Base-by-base conservation (phyloP, 2,329 filamentous ascomycete genomes). In the Calonectria crousiana region DNA sequence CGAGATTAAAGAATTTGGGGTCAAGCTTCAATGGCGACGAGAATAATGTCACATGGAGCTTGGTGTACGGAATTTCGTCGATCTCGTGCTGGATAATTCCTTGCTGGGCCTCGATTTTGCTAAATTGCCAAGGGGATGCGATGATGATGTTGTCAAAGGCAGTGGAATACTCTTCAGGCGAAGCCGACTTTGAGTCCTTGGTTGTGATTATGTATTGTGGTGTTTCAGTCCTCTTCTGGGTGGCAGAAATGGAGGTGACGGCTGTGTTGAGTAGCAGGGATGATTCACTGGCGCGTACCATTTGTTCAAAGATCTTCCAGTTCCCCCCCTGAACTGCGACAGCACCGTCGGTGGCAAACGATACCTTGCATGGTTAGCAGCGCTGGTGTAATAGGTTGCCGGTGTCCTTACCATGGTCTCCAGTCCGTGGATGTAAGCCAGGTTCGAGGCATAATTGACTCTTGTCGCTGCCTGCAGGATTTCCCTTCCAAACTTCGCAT, bases 371-470 rank as follows among this genome's bases (percentile, higher is more conserved):
- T 11, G n/a, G 26, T 80, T 32, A 79, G 69, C n/a, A 9, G 26
- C 11, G 16, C n/a, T 18, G 5, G 11, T 18, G 11, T 8, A 6
- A 10, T 18, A n/a, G 2, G n/a, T 32, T 9, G 4, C 16, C n/a
- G 28, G 18, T 8, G 8, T 38, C 73, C 82, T 67, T 73, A 91
- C 91, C 93, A 98, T 95, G 1, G 96, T 92, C 80, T 97, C 95
- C 1, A 99, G 86, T 0, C 95, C 97, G 81, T 98, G 96, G 62
- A 98, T 97, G 44, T 92, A 87, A n/a, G 88, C 90, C 16, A 98
- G 85, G 78, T 98, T 98, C 64, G 96, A 95, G 0, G 94, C 97
- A 85, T 98, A 99, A 84, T 98, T 98, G 76, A 98, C 96, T 26
- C 97, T 90, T 0, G 97, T 98, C 72, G 93, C 94, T 2, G 96